Percentiles rank a stretch among this genome's conserved stretches.
These are phyloP conservation scores for Calonectria pseudoturangicola DNA, from an alignment of 2,329 filamentous ascomycete genomes.

Conservation along the genomic window DNA sequence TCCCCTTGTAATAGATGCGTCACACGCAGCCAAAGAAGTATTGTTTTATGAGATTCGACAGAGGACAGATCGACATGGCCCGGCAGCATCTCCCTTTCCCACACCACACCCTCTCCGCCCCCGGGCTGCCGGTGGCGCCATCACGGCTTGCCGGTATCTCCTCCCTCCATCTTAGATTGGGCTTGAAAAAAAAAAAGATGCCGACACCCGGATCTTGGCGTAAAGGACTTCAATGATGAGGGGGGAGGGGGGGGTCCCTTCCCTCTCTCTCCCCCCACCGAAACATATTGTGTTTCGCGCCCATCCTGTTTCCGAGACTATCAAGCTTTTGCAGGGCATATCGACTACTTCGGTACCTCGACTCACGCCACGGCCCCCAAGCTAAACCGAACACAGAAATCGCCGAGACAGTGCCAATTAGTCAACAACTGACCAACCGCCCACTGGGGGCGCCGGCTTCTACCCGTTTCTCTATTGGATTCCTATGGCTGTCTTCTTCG, in stretches of 20 bases:
- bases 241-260: no score
- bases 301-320: neutral
- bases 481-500: neutral
- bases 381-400: slow-evolving; percentile 5
- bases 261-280: neutral
- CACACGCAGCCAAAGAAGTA: neutral
- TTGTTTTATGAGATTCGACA: neutral
- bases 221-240: neutral
- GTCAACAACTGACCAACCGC: neutral
- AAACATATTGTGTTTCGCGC: slow-evolving; percentile 12
- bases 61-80: neutral
- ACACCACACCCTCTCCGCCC: neutral
- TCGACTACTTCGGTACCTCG: slow-evolving; percentile 3
- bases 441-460: neutral
- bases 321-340: slow-evolving; percentile 13
- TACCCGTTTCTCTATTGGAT: neutral
- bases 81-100: neutral
- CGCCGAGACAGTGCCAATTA: slow-evolving; percentile 10
- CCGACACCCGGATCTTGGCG: neutral
- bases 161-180: no score
- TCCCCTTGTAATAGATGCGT: neutral
- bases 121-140: neutral
- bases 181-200: no score
- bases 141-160: neutral
- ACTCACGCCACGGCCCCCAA: slow-evolving; percentile 25